phyloP scores from a whole-genome alignment of 345 rosid species.

The Raphanus sativus region DNA sequence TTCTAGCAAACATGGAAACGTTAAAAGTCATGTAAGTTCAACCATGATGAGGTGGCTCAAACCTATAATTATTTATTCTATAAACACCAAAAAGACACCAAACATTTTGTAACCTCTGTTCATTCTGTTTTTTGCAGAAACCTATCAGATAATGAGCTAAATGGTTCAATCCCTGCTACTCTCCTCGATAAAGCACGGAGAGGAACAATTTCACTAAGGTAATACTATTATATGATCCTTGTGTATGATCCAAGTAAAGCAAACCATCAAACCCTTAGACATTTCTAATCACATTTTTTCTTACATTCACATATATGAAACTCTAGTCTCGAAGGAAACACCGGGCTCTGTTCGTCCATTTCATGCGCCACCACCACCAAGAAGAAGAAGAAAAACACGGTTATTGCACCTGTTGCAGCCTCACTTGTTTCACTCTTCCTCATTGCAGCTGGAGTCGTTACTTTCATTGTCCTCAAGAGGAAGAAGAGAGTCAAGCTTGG shows the following conservation, averaged over 20 bases:
- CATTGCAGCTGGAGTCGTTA: slow-evolving; percentile 20
- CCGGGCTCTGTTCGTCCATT: slow-evolving; percentile 37
- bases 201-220: slow-evolving; percentile 45
- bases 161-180: slow-evolving; percentile 48
- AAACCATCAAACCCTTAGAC: not conserved
- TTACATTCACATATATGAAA: not conserved
- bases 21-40: slow-evolving; percentile 49
- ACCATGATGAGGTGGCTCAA: not conserved
- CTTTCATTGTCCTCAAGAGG: slow-evolving; percentile 25
- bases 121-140: slow-evolving; percentile 36
- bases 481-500: slow-evolving; percentile 28
- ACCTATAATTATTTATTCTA: not conserved
- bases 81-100: not conserved
- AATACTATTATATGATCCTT: not conserved
- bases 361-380: slow-evolving; percentile 33
- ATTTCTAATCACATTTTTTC: slow-evolving; percentile 2
- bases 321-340: slow-evolving; percentile 48
- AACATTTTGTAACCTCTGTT: slow-evolving; percentile 4
- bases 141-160: slow-evolving; percentile 43
- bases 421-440: slow-evolving; percentile 32
- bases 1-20: slow-evolving; percentile 39
- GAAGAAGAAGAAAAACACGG: slow-evolving; percentile 36
- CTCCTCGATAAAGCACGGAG: slow-evolving; percentile 44
- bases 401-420: slow-evolving; percentile 23
- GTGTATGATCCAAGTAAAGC: not conserved